Evolutionary conservation across 2,329 filamentous ascomycete genomes (phyloP).

Genomic region (Colletotrichum tamarilloi): DNA sequence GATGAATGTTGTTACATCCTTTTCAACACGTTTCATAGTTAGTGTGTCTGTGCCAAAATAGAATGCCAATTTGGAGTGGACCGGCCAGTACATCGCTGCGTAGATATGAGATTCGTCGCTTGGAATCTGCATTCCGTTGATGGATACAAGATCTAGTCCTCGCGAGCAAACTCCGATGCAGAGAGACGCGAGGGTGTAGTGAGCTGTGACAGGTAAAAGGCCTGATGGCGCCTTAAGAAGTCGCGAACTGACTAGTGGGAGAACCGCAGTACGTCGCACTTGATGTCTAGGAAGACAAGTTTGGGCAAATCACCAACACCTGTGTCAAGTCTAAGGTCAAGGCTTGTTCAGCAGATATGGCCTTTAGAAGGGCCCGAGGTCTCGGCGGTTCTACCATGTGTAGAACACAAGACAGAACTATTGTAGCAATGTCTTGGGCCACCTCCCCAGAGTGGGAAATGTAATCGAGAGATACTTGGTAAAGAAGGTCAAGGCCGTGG

Average conservation of each 20-base stretch:
- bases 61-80: not conserved
- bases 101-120: not conserved
- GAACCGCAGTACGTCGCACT: not conserved
- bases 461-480: not conserved
- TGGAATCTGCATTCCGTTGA: rapidly evolving
- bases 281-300: not conserved
- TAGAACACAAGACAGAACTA: not conserved
- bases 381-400: not conserved
- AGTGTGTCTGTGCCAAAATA: too few relatives aligned
- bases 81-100: not conserved
- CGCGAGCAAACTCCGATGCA: not conserved
- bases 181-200: not conserved
- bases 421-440: not conserved
- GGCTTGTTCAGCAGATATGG: not conserved
- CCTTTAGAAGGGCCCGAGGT: not conserved
- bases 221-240: not conserved
- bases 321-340: not conserved
- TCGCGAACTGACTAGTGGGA: not conserved
- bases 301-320: not conserved
- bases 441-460: not conserved
- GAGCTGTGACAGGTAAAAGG: rapidly evolving
- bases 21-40: rapidly evolving
- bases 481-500: not conserved
- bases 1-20: not conserved
- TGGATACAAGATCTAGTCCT: not conserved